phyloP scores from a whole-genome alignment of 371 early-diverging fungal genomes.

The Apophysomyces variabilis region DNA sequence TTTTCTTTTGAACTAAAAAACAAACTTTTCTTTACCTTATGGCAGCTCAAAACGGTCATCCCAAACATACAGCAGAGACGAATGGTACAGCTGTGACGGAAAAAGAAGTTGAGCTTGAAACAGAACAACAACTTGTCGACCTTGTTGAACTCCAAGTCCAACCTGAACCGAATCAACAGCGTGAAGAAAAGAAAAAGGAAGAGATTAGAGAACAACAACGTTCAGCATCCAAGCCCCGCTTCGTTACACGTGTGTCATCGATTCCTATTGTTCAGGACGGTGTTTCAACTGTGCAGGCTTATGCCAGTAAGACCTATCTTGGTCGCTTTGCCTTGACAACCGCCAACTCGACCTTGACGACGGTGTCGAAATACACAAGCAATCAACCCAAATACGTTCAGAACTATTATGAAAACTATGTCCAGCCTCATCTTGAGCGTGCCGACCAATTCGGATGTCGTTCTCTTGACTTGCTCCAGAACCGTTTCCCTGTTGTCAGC shows the following conservation, averaged over 20 bases:
- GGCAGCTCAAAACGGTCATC: slow-evolving; percentile 7
- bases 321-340: slow-evolving; percentile 53
- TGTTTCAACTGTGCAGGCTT: slow-evolving; percentile 46
- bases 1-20: neutral
- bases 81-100: neutral
- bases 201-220: slow-evolving; percentile 12
- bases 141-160: slow-evolving; percentile 4
- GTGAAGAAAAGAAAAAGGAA: slow-evolving; percentile 9
- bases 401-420: slow-evolving; percentile 48
- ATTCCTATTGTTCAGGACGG: slow-evolving; percentile 69
- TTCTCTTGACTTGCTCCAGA: slow-evolving; percentile 68
- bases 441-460: slow-evolving; percentile 69
- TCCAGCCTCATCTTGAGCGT: slow-evolving; percentile 60
- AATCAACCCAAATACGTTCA: slow-evolving; percentile 52
- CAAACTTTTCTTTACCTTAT: neutral
- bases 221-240: slow-evolving; percentile 21
- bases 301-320: slow-evolving; percentile 56
- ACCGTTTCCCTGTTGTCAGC: slow-evolving; percentile 64
- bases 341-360: slow-evolving; percentile 44
- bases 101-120: neutral
- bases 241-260: slow-evolving; percentile 60
- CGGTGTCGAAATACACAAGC: slow-evolving; percentile 38
- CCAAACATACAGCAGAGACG: slow-evolving; percentile 2
- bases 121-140: slow-evolving; percentile 6
- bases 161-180: slow-evolving; percentile 6